Evolutionary conservation across 2,329 filamentous ascomycete genomes (phyloP).

Genomic region (Hyphodiscus sp.): DNA sequence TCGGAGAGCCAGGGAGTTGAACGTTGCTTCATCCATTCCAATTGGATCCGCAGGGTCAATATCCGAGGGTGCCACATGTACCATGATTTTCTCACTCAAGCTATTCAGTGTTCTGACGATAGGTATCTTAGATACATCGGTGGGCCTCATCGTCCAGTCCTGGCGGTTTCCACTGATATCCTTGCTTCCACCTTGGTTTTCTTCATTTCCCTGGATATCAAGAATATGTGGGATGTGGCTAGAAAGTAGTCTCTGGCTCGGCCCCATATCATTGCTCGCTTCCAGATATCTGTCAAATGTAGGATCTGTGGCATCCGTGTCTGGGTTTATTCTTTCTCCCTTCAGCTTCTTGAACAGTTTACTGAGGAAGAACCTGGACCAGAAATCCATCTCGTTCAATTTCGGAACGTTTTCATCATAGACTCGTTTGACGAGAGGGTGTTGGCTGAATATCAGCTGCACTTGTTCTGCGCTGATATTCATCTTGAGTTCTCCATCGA

Average conservation of each 20-base stretch:
- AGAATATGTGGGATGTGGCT: conserved; percentile 80
- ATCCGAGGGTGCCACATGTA: conserved; percentile 75
- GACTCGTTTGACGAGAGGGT: conserved; percentile 81
- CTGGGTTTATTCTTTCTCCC: conserved; percentile 71
- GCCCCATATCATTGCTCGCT: conserved; percentile 54
- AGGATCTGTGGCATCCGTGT: conserved; percentile 68
- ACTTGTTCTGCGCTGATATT: conserved; percentile 90
- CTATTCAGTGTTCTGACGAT: conserved; percentile 86
- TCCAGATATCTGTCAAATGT: conserved; percentile 83
- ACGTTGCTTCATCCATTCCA: conserved; percentile 66
- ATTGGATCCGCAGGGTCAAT: conserved; percentile 57
- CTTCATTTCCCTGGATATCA: conserved; percentile 88
- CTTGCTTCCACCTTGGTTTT: conserved; percentile 79
- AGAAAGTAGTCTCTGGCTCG: conserved; percentile 48
- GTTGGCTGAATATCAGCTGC: conserved; percentile 85
- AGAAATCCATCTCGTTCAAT: conserved; percentile 74
- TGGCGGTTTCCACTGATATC: conserved; percentile 70
- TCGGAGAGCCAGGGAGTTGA: conserved; percentile 66
- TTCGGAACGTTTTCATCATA: conserved; percentile 92
- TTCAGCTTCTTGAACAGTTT: conserved; percentile 84
- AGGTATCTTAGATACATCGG: conserved; percentile 67
- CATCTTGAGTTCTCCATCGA: conserved; percentile 68
- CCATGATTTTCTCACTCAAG: conserved; percentile 89
- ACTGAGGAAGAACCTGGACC: conserved; percentile 90
- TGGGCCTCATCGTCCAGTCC: conserved; percentile 83